Evolutionary conservation across 2,329 filamentous ascomycete genomes (phyloP).

Genomic region (Fusarium sp.): DNA sequence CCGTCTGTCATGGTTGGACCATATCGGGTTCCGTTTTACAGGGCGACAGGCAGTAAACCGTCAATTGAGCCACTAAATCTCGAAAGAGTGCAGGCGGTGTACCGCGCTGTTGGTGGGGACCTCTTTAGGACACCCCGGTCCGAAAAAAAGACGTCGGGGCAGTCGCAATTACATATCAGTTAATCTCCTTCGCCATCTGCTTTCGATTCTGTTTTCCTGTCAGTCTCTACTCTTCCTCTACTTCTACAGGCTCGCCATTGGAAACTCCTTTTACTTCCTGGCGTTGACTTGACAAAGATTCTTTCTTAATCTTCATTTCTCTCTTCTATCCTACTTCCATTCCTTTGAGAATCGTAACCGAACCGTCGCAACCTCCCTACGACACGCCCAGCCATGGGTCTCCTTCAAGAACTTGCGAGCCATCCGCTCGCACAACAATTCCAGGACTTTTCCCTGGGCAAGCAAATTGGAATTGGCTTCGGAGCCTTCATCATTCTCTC

Average conservation of each 20-base stretch:
- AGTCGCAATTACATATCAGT: constrained; percentile 48
- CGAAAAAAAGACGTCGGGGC: constrained; percentile 42
- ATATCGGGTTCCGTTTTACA: constrained; percentile 24
- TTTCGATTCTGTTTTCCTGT: constrained; percentile 31
- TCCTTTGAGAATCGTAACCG: constrained; percentile 6
- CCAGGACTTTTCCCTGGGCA: constrained; percentile 58
- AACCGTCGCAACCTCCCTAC: not conserved
- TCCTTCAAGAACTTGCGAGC: constrained; percentile 63
- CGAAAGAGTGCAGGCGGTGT: constrained; percentile 34
- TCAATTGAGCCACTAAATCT: constrained; percentile 23
- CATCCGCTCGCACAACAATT: constrained; percentile 63
- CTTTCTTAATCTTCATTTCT: not conserved
- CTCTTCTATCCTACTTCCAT: not conserved
- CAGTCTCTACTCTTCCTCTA: constrained; percentile 16
- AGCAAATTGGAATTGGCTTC: constrained; percentile 60
- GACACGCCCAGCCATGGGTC: constrained; percentile 59
- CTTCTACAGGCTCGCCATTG: constrained; percentile 33
- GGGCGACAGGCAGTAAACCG: constrained; percentile 7
- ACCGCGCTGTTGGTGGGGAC: constrained; percentile 28
- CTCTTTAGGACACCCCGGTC: constrained; percentile 30
- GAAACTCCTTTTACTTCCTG: constrained; percentile 22
- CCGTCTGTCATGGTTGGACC: constrained; percentile 12
- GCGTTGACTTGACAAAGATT: constrained; percentile 14
- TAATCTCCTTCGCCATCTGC: constrained; percentile 46
- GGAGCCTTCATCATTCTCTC: constrained; percentile 61